These are phyloP conservation scores for Cyclotella kingstonii DNA, from an alignment of 108 stramenopile genomes.

Conservation along the genomic window DNA sequence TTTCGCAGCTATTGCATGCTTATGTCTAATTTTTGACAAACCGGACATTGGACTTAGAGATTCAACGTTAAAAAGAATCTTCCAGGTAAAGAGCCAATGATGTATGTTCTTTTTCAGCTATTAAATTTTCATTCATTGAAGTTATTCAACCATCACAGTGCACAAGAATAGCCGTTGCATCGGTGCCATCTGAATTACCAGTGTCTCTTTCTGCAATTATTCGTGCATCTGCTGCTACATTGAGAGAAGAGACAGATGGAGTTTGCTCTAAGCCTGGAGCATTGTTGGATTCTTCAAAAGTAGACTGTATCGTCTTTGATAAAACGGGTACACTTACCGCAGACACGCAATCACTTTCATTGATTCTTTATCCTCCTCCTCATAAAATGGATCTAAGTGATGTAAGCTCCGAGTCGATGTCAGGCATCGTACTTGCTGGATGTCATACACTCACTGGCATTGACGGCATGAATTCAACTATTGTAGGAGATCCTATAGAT, in stretches of 20 bases:
- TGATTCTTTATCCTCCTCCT: conserved; percentile 26
- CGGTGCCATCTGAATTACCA: conserved; percentile 66
- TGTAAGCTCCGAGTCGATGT: conserved; percentile 4
- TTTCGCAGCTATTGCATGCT: conserved; percentile 49
- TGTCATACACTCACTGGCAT: conserved; percentile 54
- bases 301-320: conserved; percentile 78
- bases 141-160: conserved; percentile 44
- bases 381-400: neutral
- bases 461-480: conserved; percentile 3
- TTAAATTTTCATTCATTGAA: too few species aligned
- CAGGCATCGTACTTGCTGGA: conserved; percentile 63
- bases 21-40: conserved; percentile 31
- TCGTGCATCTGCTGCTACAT: conserved; percentile 38
- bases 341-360: conserved; percentile 53
- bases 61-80: conserved; percentile 48
- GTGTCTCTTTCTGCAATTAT: conserved; percentile 42
- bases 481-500: conserved; percentile 76
- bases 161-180: conserved; percentile 52
- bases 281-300: conserved; percentile 48
- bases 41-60: conserved; percentile 1
- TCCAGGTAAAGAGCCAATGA: conserved; percentile 15
- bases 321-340: conserved; percentile 90
- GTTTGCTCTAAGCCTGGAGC: conserved; percentile 65
- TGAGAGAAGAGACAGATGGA: conserved; percentile 54
- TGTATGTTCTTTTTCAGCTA: neutral